A percentile compares a stretch with the other conserved stretches of the same genome.
Evolutionary conservation across 2,329 filamentous ascomycete species (phyloP).

Genomic region (Diaporthe helianthi): DNA sequence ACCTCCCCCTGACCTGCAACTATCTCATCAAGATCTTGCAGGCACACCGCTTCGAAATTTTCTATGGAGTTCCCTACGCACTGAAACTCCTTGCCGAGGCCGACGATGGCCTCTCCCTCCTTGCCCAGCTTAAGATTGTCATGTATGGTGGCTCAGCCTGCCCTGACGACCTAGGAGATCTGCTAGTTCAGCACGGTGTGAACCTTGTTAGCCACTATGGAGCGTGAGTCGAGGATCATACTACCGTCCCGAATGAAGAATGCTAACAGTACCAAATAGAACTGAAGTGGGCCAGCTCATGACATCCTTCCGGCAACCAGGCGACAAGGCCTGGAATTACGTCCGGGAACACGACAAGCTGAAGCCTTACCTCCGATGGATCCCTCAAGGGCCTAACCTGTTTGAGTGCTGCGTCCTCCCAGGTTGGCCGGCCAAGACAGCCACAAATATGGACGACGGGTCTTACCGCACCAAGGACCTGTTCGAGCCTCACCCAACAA

Average conservation of each 20-base stretch:
- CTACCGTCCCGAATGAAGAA: background rate
- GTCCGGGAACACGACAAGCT: conserved; percentile 55
- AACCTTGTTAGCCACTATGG: conserved; percentile 65
- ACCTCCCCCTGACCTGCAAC: conserved; percentile 60
- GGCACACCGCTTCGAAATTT: conserved; percentile 55
- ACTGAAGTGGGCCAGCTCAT: conserved; percentile 69
- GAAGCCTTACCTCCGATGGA: conserved; percentile 45
- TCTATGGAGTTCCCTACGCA: conserved; percentile 69
- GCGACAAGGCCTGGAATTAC: conserved; percentile 68
- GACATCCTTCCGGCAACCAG: conserved; percentile 61
- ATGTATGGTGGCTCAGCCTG: conserved; percentile 65
- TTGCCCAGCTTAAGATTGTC: conserved; percentile 58
- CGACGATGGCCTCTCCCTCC: conserved; percentile 56
- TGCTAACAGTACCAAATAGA: conserved; percentile 9
- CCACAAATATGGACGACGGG: conserved; percentile 42
- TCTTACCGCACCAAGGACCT: conserved; percentile 48
- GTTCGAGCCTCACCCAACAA: conserved; percentile 50
- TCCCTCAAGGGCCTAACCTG: conserved; percentile 43
- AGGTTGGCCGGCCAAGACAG: conserved; percentile 47
- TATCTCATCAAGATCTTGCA: conserved; percentile 54
- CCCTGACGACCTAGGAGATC: conserved; percentile 65
- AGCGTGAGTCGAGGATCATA: conserved; percentile 48
- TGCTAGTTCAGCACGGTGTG: conserved; percentile 58
- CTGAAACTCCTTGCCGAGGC: conserved; percentile 69
- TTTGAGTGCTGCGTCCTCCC: conserved; percentile 49